These are phyloP conservation scores for Fusarium redolens DNA, from an alignment of 2,329 filamentous ascomycete species.

Conservation along the genomic window DNA sequence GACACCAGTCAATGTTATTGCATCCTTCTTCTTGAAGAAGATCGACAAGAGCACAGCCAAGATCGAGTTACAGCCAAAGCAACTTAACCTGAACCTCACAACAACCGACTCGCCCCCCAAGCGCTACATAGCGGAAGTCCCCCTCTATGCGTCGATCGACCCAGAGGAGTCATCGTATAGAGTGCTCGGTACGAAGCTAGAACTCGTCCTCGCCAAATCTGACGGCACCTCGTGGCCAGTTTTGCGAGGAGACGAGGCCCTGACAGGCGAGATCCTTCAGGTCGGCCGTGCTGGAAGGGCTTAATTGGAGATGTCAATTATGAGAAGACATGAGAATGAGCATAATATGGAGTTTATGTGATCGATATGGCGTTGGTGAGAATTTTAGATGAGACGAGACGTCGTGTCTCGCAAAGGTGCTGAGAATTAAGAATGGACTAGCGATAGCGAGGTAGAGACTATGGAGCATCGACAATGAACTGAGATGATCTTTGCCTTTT, in stretches of 20 bases:
- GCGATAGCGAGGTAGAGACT: not conserved
- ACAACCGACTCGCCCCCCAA: conserved; percentile 83
- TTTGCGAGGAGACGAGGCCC: conserved; percentile 78
- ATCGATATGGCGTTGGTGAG: conserved; percentile 28
- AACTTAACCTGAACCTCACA: conserved; percentile 82
- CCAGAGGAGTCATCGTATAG: conserved; percentile 79
- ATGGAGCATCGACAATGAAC: conserved; percentile 1
- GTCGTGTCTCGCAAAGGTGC: not conserved
- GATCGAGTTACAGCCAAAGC: conserved; percentile 73
- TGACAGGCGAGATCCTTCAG: conserved; percentile 84
- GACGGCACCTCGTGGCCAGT: conserved; percentile 88
- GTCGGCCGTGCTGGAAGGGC: conserved; percentile 80
- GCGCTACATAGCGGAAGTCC: conserved; percentile 79
- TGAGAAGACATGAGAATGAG: conserved; percentile 13
- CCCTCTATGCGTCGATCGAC: conserved; percentile 82
- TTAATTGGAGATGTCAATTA: not conserved
- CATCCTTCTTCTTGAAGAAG: conserved; percentile 95
- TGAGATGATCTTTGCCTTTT: not conserved
- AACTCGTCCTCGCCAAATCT: conserved; percentile 78
- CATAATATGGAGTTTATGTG: conserved; percentile 33
- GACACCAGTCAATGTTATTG: conserved; percentile 85
- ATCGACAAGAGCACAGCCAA: conserved; percentile 85
- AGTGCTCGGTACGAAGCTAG: conserved; percentile 89
- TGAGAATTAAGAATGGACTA: conserved; percentile 17
- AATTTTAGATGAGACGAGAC: conserved; percentile 6